phyloP scores from a whole-genome alignment of 75 land plant genomes.

The Gnetum montanum region DNA sequence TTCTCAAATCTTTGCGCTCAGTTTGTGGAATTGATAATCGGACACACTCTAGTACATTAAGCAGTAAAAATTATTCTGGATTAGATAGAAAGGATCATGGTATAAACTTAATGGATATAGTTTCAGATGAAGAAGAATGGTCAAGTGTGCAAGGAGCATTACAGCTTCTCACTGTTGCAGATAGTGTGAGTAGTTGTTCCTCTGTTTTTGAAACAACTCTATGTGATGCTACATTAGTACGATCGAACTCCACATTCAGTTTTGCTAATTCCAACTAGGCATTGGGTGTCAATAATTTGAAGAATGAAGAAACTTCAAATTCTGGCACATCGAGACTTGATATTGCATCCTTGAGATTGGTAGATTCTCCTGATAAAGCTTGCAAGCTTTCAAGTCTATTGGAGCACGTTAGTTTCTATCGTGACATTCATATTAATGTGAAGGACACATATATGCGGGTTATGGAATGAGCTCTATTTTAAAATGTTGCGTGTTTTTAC shows the following conservation, averaged over 20 bases:
- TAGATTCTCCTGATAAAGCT: no score
- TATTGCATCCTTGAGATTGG: no score
- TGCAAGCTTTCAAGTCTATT: no score
- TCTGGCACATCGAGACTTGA: no score
- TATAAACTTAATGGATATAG: constrained; percentile 41
- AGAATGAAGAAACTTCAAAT: no score
- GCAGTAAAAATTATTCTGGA: constrained; percentile 57
- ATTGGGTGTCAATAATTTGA: no score
- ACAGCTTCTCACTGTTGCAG: constrained; percentile 88
- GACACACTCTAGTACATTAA: constrained; percentile 16
- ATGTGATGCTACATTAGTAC: constrained; percentile 75
- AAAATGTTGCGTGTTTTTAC: no score
- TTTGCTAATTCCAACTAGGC: no score
- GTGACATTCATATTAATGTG: no score
- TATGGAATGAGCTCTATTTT: no score
- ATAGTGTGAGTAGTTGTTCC: constrained; percentile 72
- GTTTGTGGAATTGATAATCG: constrained; percentile 78
- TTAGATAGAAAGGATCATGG: constrained; percentile 53
- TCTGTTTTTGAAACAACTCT: constrained; percentile 98
- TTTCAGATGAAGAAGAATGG: constrained; percentile 98
- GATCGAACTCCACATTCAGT: constrained; percentile 63
- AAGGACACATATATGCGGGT: no score
- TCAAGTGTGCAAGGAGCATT: constrained; percentile 93
- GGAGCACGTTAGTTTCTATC: no score
- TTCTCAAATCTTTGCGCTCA: constrained; percentile 72